A percentile compares a stretch with the other conserved stretches of the same genome.
Conservation (phyloP, 768 basidiomycete genomes). For the Boletus fagicola region DNA sequence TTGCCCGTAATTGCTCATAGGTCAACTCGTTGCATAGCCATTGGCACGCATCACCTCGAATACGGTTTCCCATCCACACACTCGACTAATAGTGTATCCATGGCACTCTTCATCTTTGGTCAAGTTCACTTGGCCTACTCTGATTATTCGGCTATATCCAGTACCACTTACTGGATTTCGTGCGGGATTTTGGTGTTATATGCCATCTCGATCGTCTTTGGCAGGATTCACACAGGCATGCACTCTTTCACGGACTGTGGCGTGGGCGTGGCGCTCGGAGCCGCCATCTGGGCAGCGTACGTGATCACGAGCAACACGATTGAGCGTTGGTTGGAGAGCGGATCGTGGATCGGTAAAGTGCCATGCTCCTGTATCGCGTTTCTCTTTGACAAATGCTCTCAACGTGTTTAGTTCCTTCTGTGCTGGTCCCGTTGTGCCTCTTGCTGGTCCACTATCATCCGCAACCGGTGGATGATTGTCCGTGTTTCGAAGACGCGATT, state of each 20-base stretch:
- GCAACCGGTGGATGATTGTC: slow-evolving; percentile 94
- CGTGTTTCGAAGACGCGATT: slow-evolving; percentile 97
- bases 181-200: slow-evolving; percentile 54
- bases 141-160: slow-evolving; percentile 42
- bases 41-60: slow-evolving; percentile 80
- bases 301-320: slow-evolving; percentile 36
- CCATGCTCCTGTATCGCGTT: slow-evolving; percentile 19
- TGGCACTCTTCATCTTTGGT: slow-evolving; percentile 76
- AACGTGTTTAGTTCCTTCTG: slow-evolving; percentile 49
- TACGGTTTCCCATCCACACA: slow-evolving; percentile 98
- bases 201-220: slow-evolving; percentile 69
- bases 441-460: slow-evolving; percentile 86
- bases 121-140: slow-evolving; percentile 53
- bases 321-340: slow-evolving; percentile 41
- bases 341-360: slow-evolving; percentile 36
- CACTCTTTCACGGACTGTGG: slow-evolving; percentile 79
- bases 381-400: slow-evolving; percentile 9
- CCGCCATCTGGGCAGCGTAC: slow-evolving; percentile 56
- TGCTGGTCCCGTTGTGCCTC: slow-evolving; percentile 60
- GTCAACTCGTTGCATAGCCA: slow-evolving; percentile 43
- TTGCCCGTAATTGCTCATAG: background rate
- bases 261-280: slow-evolving; percentile 63
- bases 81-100: slow-evolving; percentile 85
- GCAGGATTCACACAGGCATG: slow-evolving; percentile 85
- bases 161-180: slow-evolving; percentile 40